Evolutionary conservation across 805 yeast species (phyloP).

Genomic region (Saturnispora besseyi): DNA sequence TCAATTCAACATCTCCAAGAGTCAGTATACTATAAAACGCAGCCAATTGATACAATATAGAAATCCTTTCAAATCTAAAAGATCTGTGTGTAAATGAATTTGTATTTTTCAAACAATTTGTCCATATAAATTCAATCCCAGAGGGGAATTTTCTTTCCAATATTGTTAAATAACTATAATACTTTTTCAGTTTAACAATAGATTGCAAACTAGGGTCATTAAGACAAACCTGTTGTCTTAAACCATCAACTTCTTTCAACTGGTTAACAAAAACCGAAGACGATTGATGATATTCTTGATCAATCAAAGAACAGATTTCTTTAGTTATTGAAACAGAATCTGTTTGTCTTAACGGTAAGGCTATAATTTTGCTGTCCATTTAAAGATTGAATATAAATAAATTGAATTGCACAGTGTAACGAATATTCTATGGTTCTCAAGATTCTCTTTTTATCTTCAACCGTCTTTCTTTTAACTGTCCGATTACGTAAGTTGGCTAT

Average conservation of each 20-base stretch:
- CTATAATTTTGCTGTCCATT: conserved; percentile 1
- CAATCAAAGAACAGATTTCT: conserved; percentile 29
- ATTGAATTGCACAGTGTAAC: too few species aligned
- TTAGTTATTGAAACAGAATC: conserved; percentile 12
- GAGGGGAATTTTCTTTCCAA: conserved; percentile 53
- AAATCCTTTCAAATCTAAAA: conserved; percentile 49
- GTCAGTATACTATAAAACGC: conserved; percentile 54
- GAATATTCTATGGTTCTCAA: too few species aligned
- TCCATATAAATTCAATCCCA: conserved; percentile 63
- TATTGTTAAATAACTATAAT: conserved; percentile 37
- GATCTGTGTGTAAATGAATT: conserved; percentile 27
- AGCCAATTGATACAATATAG: conserved; percentile 62
- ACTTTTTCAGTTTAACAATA: conserved; percentile 21
- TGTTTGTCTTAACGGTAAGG: conserved; percentile 1
- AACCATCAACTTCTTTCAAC: conserved; percentile 32
- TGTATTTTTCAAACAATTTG: conserved; percentile 29
- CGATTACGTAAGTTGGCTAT: too few species aligned
- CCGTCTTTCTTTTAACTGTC: too few species aligned
- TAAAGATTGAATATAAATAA: neutral
- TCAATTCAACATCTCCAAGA: conserved; percentile 37
- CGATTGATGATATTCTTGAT: conserved; percentile 32
- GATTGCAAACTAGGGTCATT: conserved; percentile 9
- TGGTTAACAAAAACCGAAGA: conserved; percentile 23
- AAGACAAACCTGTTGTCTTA: conserved; percentile 29
- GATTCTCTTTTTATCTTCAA: too few species aligned